Evolutionary conservation across 352 stramenopile genomes (phyloP), one percentile per base, ranked within the genome.

Genomic region (Elongisporangium anandrum): DNA sequence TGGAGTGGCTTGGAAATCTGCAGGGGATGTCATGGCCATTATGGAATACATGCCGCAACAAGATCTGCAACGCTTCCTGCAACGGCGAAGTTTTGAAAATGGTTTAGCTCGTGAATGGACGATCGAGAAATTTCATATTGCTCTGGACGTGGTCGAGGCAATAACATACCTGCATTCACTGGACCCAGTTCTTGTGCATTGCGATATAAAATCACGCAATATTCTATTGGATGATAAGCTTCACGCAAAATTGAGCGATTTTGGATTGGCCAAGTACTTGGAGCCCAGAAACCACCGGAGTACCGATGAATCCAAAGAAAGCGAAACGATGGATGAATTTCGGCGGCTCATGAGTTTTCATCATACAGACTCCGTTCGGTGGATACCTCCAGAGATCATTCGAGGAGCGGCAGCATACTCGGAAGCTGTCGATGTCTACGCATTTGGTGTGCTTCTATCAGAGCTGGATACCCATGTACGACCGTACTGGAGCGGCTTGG

Each of bases 11-110:
- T 87, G 77, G 77, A 67, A 57, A 15, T 65, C 49, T 20, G 65
- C 65, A 16, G 69, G 56, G 0, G 65, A 79, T 13, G 61, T 80
- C 53, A 65, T 75, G 29, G 67, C 69, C 1, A 54, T 77, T 17
- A 79, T 83, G 59, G 70, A 81, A 62, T 81, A 75, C 56, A 62
- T 82, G 60, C 70, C 70, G 7, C 65, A 77, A 45, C 68, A 77
- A 21, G 73, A 82, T 49, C 34, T 82, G 4, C 63, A 62, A 15
- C 57, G 61, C 7, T 73, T 68, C 20, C 54, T 66, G 4, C 61
- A 63, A 19, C 52, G 48, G 2, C 60, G 54, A 17, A 26, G 48
- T 23, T 49, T 38, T 21, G 53, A 26, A 10, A 10, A 50, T 17
- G 26, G 51, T 4, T 26, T 26, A 4, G 23, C 45, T 5, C 63